Evolutionary conservation across 140 eudicot genomes (phyloP).

Genomic region (Flaveria floridana): DNA sequence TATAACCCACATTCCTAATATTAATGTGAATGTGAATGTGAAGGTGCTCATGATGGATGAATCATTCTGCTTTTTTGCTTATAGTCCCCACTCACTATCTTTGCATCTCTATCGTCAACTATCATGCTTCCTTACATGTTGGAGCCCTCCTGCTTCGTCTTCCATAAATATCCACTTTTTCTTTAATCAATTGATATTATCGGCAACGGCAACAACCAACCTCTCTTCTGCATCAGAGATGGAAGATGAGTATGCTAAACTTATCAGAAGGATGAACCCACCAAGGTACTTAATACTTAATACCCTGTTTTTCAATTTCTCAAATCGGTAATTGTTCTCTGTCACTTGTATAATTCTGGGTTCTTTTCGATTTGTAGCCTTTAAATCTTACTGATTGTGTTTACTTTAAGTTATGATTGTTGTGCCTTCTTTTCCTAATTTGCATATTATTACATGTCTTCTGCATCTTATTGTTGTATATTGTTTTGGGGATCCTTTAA

Average conservation of each 20-base stretch:
- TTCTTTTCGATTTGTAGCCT: no score
- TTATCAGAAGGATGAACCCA: constrained; percentile 76
- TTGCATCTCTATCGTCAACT: background rate
- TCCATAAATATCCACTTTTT: background rate
- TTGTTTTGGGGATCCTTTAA: no score
- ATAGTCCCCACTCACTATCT: constrained; percentile 19
- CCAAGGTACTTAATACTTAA: constrained; percentile 49
- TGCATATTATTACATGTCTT: no score
- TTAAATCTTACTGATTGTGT: no score
- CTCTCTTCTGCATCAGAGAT: constrained; percentile 9
- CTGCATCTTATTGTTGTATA: no score
- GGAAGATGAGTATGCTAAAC: constrained; percentile 63
- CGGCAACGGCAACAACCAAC: background rate
- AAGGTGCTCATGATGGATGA: background rate
- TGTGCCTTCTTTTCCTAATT: no score
- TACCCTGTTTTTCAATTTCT: background rate
- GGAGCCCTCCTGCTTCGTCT: constrained; percentile 31
- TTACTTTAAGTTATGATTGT: no score
- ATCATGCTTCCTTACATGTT: constrained; percentile 43
- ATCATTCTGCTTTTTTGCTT: background rate
- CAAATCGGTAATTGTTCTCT: background rate
- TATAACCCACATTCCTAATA: background rate
- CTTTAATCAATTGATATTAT: background rate
- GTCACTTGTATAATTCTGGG: no score
- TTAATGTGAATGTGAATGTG: background rate